Evolutionary conservation across 352 stramenopile species (phyloP), one percentile per base, ranked within the genome.

Genomic region (Pythium myriotylum): DNA sequence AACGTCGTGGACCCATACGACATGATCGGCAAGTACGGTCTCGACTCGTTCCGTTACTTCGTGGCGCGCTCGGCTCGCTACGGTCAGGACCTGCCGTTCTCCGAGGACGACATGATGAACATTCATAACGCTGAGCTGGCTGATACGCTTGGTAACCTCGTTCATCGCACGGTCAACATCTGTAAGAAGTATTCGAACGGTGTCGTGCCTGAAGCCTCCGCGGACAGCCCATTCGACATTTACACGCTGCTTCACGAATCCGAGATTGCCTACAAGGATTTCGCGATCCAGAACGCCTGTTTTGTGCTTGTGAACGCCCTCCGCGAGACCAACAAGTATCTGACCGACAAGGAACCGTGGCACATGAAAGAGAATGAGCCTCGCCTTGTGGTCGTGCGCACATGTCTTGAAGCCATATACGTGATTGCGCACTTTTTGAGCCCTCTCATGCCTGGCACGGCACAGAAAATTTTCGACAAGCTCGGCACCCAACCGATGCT

Each of bases 1-100:
- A 99, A 99, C 77, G 95, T 99, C 19, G 89, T 99, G 51, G 92
- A 99, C 60, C 97, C 97, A 40, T 88, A 98, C 55, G 91, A 98
- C 33, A 89, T 99, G 64, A 87, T 99, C 7, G 68, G 86, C 42
- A 96, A 92, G 65, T 98, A 96, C 70, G 82, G 91, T 22, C 71
- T 98, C 9, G 97, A 99, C 73, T 97, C 95, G 46, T 98, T 99
- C 77, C 86, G 97, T 52, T 99, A 95, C 67, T 96, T 94, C 61
- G 80, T 97, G 39, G 76, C 93, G 52, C 86, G 88, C 82, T 91
- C 73, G 86, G 91, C 83, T 14, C 94, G 96, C 29, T 99, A 98
- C 72, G 97, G 97, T 47, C 91, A 95, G 57, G 97, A 99, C 73
- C 86, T 99, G 74, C 88, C 89, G 22, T 97, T 97, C 72, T 94